Conservation (phyloP, 768 basidiomycete species). For the Mrakia hoshinonis region DNA sequence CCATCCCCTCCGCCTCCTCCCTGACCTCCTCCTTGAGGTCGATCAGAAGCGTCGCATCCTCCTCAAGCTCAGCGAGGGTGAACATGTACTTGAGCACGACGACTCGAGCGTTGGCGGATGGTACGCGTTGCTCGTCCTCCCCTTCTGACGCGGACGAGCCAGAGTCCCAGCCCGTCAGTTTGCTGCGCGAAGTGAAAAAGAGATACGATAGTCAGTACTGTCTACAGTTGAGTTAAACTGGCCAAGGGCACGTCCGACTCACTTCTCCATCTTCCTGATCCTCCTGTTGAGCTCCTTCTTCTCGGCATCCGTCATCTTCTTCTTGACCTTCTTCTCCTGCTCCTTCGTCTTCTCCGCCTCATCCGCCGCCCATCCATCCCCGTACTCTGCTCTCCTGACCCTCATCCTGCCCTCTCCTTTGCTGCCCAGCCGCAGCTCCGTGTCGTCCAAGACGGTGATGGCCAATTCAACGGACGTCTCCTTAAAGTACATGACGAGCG, state of each 20-base stretch:
- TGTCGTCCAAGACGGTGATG: slow-evolving; percentile 76
- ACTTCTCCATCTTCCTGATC: slow-evolving; percentile 48
- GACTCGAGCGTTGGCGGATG: slow-evolving; percentile 43
- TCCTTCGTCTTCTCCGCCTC: slow-evolving; percentile 29
- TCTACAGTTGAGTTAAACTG: no score
- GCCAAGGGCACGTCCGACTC: no score
- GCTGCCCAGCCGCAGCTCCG: slow-evolving; percentile 77
- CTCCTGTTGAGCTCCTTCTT: slow-evolving; percentile 39
- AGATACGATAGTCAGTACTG: no score
- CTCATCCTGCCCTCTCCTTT: slow-evolving; percentile 44
- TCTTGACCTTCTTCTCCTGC: slow-evolving; percentile 41
- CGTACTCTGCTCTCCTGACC: slow-evolving; percentile 39
- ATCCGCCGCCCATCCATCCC: slow-evolving; percentile 35
- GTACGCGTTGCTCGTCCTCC: slow-evolving; percentile 29
- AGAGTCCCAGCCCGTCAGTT: slow-evolving; percentile 87
- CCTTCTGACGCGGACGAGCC: slow-evolving; percentile 47
- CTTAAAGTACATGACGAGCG: slow-evolving; percentile 92
- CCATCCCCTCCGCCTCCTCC: slow-evolving; percentile 79
- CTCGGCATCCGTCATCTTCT: slow-evolving; percentile 41
- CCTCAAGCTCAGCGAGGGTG: slow-evolving; percentile 68
- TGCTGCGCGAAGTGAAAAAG: slow-evolving; percentile 52
- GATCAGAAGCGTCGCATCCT: slow-evolving; percentile 73
- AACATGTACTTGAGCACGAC: slow-evolving; percentile 97
- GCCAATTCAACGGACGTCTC: slow-evolving; percentile 88
- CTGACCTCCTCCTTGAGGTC: slow-evolving; percentile 95